These are phyloP conservation scores for Lolium multiflorum DNA, from an alignment of 176 grass and related monocot species.

Conservation along the genomic window DNA sequence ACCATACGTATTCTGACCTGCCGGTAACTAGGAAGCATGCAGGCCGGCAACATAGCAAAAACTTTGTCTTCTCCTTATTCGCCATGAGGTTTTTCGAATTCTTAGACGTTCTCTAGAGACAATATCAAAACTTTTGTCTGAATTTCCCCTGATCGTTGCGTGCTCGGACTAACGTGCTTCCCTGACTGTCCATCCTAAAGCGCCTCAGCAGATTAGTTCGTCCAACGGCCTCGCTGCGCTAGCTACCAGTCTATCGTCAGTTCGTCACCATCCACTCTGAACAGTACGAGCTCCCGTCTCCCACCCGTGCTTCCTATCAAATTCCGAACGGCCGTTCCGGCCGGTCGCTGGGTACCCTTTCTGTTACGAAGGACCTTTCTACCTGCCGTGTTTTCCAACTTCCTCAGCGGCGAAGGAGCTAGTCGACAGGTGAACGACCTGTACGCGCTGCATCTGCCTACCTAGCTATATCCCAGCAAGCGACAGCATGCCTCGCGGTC, in stretches of 20 bases:
- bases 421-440: slow-evolving; percentile 43
- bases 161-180: background rate
- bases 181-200: too few relatives aligned
- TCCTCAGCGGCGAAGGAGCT: background rate
- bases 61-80: background rate
- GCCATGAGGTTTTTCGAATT: background rate
- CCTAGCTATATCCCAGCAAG: slow-evolving; percentile 40
- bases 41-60: background rate
- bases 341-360: background rate
- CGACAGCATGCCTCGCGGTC: background rate
- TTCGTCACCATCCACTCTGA: background rate
- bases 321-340: background rate
- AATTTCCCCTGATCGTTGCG: background rate
- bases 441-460: background rate
- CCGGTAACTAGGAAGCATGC: background rate
- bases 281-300: background rate
- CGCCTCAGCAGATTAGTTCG: background rate
- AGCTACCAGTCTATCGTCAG: background rate
- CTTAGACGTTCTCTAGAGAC: background rate
- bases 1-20: background rate
- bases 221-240: slow-evolving; percentile 23
- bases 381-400: background rate
- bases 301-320: slow-evolving; percentile 29
- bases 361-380: background rate
- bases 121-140: background rate